A percentile compares a stretch with the other conserved stretches of the same genome.
phyloP scores from a whole-genome alignment of 139 green algal genomes.

The Coelastrella sp. region DNA sequence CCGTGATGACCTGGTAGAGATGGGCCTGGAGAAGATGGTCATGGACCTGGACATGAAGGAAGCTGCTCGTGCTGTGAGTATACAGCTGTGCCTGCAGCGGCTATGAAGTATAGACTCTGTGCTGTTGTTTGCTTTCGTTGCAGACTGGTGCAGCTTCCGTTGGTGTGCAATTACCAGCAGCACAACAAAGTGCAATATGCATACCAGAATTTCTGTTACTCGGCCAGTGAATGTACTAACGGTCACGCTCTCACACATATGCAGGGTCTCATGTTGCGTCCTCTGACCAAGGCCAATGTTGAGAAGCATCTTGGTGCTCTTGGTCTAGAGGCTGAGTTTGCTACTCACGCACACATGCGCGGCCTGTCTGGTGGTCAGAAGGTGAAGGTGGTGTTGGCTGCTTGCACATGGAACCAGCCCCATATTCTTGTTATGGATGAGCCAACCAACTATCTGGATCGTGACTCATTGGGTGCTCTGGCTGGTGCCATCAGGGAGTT shows the following conservation, averaged over 20 bases:
- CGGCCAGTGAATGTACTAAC: no score
- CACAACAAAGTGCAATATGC: no score
- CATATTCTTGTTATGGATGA: conserved; percentile 84
- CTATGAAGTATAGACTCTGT: no score
- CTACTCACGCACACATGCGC: conserved; percentile 89
- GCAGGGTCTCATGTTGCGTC: conserved; percentile 82
- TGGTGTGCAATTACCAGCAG: no score
- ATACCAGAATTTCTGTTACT: no score
- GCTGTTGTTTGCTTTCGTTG: no score
- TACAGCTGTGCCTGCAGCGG: background rate
- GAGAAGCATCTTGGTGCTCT: conserved; percentile 92
- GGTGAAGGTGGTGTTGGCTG: conserved; percentile 80
- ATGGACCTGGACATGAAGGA: conserved; percentile 92
- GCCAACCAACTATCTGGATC: conserved; percentile 85
- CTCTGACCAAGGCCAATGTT: conserved; percentile 87
- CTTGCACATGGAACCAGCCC: conserved; percentile 79
- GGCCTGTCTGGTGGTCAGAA: conserved; percentile 91
- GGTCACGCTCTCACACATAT: no score
- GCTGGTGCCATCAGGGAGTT: conserved; percentile 74
- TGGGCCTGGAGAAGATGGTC: conserved; percentile 92
- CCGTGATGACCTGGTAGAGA: conserved; percentile 65
- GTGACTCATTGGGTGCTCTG: conserved; percentile 81
- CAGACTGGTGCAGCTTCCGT: no score
- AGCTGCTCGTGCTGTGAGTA: conserved; percentile 67
- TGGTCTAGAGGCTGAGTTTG: conserved; percentile 92